Evolutionary conservation across 1,139 yeast genomes (phyloP).

Genomic region (Suhomyces guaymorum): DNA sequence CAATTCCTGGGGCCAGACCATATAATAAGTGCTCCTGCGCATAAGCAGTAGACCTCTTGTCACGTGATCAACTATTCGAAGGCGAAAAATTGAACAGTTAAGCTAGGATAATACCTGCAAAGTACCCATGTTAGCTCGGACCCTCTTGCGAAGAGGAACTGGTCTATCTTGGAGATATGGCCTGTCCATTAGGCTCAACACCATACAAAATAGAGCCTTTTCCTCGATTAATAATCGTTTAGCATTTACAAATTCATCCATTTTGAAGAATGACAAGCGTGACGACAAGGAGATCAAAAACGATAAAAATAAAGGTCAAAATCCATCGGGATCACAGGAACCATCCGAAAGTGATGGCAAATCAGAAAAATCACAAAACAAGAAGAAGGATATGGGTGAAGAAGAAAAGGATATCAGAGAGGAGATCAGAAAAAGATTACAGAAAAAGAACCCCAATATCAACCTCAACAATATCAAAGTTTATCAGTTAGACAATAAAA

Average conservation of each 20-base stretch:
- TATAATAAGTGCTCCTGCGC: not conserved
- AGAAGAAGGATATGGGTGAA: constrained; percentile 13
- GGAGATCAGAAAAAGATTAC: constrained; percentile 33
- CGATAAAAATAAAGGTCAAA: constrained; percentile 1
- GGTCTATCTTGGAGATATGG: constrained; percentile 2
- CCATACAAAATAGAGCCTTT: constrained; percentile 2
- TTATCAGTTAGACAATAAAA: constrained; percentile 28
- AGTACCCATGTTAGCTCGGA: constrained; percentile 4
- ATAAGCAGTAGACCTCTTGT: not conserved
- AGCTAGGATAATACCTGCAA: too few relatives aligned
- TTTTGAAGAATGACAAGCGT: constrained; percentile 1
- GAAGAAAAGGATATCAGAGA: constrained; percentile 30
- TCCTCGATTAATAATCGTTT: constrained; percentile 4
- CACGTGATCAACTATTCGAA: constrained; percentile 7
- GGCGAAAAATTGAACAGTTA: constrained; percentile 10
- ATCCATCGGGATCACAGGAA: constrained; percentile 6
- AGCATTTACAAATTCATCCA: constrained; percentile 2
- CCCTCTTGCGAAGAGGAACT: constrained; percentile 6
- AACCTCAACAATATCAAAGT: constrained; percentile 37
- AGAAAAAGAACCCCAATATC: constrained; percentile 33
- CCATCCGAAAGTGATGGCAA: too few relatives aligned
- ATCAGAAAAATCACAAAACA: too few relatives aligned
- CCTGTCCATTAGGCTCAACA: not conserved
- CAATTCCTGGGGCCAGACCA: too few relatives aligned
- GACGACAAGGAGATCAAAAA: constrained; percentile 5